Evolutionary conservation across 306 rosid genomes (phyloP).

Genomic region (Hippophae rhamnoides): DNA sequence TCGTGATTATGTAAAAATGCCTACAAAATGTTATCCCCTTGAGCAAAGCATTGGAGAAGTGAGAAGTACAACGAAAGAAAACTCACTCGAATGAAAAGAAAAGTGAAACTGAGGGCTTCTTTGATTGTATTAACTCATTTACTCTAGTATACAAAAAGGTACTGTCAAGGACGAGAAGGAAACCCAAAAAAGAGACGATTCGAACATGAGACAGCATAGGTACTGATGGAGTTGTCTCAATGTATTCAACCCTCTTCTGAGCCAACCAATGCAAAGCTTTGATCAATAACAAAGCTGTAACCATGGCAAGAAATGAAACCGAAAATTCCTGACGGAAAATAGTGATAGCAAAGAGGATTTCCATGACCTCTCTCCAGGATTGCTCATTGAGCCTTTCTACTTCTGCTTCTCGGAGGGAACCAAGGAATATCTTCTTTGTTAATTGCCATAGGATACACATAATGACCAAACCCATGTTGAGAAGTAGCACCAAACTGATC

Average conservation of each 20-base stretch:
- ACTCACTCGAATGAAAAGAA: slow-evolving; percentile 97
- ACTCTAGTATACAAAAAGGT: slow-evolving; percentile 59
- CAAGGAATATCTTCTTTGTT: slow-evolving; percentile 69
- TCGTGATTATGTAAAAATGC: not conserved
- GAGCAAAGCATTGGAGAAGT: not conserved
- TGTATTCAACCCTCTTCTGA: slow-evolving; percentile 95
- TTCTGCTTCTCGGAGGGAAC: slow-evolving; percentile 95
- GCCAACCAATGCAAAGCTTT: slow-evolving; percentile 98
- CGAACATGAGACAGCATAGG: slow-evolving; percentile 70
- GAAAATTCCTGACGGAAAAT: slow-evolving; percentile 96
- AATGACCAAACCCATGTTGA: slow-evolving; percentile 86
- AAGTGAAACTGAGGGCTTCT: slow-evolving; percentile 86
- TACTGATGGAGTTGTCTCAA: slow-evolving; percentile 90
- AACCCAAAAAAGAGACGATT: slow-evolving; percentile 87
- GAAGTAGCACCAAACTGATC: slow-evolving; percentile 89
- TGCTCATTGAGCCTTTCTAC: slow-evolving; percentile 98
- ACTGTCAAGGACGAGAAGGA: slow-evolving; percentile 72
- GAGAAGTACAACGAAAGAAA: slow-evolving; percentile 17
- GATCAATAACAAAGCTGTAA: slow-evolving; percentile 67
- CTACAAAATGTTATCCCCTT: not conserved
- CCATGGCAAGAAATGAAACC: slow-evolving; percentile 84
- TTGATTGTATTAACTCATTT: slow-evolving; percentile 46
- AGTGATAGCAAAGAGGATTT: slow-evolving; percentile 89
- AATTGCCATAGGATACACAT: slow-evolving; percentile 92
- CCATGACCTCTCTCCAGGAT: slow-evolving; percentile 98